Base-by-base conservation (phyloP, 1,139 yeast species). In the Hanseniaspora uvarum region DNA sequence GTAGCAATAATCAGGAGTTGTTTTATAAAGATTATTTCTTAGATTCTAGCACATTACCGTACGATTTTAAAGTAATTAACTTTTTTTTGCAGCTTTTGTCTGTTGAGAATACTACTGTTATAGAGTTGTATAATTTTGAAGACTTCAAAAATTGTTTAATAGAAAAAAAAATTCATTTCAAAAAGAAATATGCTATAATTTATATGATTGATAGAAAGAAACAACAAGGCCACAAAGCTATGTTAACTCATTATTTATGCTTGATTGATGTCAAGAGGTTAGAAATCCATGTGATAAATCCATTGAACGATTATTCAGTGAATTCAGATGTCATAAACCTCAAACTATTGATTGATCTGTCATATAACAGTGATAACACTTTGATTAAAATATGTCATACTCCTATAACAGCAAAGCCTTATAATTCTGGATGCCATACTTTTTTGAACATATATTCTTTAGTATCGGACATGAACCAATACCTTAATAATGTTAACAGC, bases 381-480 rank as follows among this genome's bases (percentile, higher is more conserved):
- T 14, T 16, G 19, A 49, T 49, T 19, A 34, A 18, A 8, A 26
- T 49, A 12, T 43, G 47, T 14, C 53, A 49, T 26, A 39, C 16
- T 4, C 53, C 53, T 4, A 36, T 49, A 12, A 26, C 46, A 19
- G 41, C 37, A 39, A 41, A 41, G 18, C 16, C n/a, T 5, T 34
- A 34, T 5, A 49, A 41, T n/a, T 49, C 53, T 5, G 53, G 53
- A 3, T 24, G 45, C 21, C 47, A 41, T 19, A 49, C 53, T 3
- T 26, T 49, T 18, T 49, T 49, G 12, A 49, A 49, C 24, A 49
- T 49, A 12, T 49, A 49, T 18, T 49, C 53, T 26, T 36, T 49
- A 12, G 28, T 49, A 8, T 41, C 53, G 1, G 53, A 49, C 18
- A 16, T 49, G 21, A 26, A 41, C 18, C 30, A 41, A 10, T 49